Evolutionary conservation across 805 yeast genomes (phyloP), one percentile per base, ranked within the genome.

Genomic region (Starmerella sirachaensis): DNA sequence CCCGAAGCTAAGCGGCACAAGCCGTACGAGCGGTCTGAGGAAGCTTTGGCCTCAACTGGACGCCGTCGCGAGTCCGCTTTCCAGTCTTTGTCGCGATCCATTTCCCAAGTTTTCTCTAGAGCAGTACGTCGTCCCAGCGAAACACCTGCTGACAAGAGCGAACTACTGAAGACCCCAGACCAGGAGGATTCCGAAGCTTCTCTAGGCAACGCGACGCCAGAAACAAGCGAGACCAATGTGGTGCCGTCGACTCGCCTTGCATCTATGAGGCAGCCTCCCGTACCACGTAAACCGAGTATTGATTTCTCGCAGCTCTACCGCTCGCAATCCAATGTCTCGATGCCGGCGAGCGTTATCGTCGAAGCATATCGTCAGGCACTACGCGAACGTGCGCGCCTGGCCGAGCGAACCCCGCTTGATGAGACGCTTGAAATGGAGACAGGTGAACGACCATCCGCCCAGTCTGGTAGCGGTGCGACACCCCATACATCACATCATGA

Each of bases 341-440:
- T 27, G 10, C 31, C 29, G 19, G 31, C 31, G 8, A 23, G 28
- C 23, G 19, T 34, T 18, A 28, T 34, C 17, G 31, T 34, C 6
- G 31, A 25, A 10, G 37, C 37, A 16, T 34, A 34, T 16, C 24
- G 32, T 2, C 32, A 34, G 23, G 31, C 31, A 6, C 32, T 34
- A n/a, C 14, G 33, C 19, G 33, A 31, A 12, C 21, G 20, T 18
- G 33, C 33, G 4, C n/a, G n/a, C n/a, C n/a, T n/a, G n/a, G n/a
- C n/a, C n/a, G n/a, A n/a, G n/a, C n/a, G n/a, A n/a, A n/a, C n/a
- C n/a, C n/a, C n/a, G n/a, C n/a, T n/a, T n/a, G n/a, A n/a, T n/a
- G n/a, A n/a, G n/a, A n/a, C n/a, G n/a, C n/a, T n/a, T n/a, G n/a
- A n/a, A n/a, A n/a, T n/a, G n/a, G 33, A 31, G 19, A 6, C 26